Percentiles rank a stretch among this genome's conserved stretches.
phyloP scores from a whole-genome alignment of 2,329 filamentous ascomycete genomes.

The Penicillium sp. region DNA sequence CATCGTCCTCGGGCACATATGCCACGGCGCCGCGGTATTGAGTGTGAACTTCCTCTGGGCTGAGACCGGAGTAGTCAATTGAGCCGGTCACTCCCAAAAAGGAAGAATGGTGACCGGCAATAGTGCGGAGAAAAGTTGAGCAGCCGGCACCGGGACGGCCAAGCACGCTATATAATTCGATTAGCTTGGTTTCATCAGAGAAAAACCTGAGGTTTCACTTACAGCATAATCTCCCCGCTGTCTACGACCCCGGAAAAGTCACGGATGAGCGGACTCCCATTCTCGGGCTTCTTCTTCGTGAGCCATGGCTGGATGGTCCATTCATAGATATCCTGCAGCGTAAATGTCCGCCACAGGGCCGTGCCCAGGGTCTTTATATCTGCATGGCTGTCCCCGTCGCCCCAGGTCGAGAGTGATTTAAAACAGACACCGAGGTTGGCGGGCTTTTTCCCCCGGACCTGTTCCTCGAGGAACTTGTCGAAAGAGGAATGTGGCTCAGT shows the following conservation, averaged over 20 bases:
- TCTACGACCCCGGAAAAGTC: conserved; percentile 63
- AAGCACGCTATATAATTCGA: conserved; percentile 45
- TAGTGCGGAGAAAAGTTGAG: conserved; percentile 67
- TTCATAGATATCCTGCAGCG: conserved; percentile 64
- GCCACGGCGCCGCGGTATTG: conserved; percentile 66
- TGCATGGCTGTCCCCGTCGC: conserved; percentile 57
- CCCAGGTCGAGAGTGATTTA: conserved; percentile 68
- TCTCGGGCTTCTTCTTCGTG: conserved; percentile 41
- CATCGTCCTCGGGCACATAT: conserved; percentile 69
- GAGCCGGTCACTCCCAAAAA: conserved; percentile 64
- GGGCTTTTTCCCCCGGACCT: conserved; percentile 60
- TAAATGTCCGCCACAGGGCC: conserved; percentile 70
- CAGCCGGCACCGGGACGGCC: conserved; percentile 68
- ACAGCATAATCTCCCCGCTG: conserved; percentile 64
- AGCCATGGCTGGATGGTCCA: conserved; percentile 50
- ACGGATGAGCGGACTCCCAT: conserved; percentile 54
- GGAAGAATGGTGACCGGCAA: conserved; percentile 62
- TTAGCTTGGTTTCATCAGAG: conserved; percentile 1
- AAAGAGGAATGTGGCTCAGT: conserved; percentile 58
- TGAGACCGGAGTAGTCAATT: conserved; percentile 65
- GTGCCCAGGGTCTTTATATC: conserved; percentile 66
- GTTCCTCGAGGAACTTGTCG: conserved; percentile 64
- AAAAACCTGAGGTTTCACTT: conserved; percentile 11
- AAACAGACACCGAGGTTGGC: conserved; percentile 73
- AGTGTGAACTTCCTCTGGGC: conserved; percentile 59